These are phyloP conservation scores for Lichtheimia ornata DNA, from an alignment of 371 early-diverging fungal species.

Conservation along the genomic window DNA sequence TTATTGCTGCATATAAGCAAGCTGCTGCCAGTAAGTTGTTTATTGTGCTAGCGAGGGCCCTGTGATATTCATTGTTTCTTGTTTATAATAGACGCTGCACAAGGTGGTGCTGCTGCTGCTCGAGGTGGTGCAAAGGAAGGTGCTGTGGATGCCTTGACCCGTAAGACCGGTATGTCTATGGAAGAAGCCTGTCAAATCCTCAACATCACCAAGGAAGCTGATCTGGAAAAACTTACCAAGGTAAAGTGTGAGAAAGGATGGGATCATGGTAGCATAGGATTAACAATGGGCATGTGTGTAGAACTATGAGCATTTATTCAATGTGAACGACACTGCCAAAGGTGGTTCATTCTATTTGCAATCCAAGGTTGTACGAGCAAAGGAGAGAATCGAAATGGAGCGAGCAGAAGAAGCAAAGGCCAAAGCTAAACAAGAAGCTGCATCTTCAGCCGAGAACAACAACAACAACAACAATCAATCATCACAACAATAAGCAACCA, in stretches of 20 bases:
- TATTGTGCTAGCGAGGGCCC: background rate
- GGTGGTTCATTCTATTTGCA: constrained; percentile 95
- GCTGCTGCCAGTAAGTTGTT: constrained; percentile 83
- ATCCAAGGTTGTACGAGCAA: constrained; percentile 91
- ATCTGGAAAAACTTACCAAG: constrained; percentile 74
- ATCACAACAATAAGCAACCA: constrained; percentile 1
- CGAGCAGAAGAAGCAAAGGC: constrained; percentile 61
- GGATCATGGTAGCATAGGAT: background rate
- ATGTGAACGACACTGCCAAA: constrained; percentile 80
- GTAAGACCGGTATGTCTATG: constrained; percentile 83
- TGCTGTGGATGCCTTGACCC: constrained; percentile 75
- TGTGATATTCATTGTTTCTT: background rate
- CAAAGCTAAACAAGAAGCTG: constrained; percentile 5
- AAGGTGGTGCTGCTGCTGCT: constrained; percentile 58
- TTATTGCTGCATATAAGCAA: constrained; percentile 92
- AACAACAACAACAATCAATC: constrained; percentile 7
- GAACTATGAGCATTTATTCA: constrained; percentile 91
- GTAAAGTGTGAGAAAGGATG: constrained; percentile 29
- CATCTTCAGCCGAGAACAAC: constrained; percentile 7
- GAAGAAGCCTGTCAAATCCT: constrained; percentile 94
- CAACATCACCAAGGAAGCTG: constrained; percentile 78
- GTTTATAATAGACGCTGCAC: constrained; percentile 58
- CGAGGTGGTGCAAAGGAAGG: constrained; percentile 48
- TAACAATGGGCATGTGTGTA: constrained; percentile 19
- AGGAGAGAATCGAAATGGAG: constrained; percentile 91